Evolutionary conservation across 78 protist species (phyloP).

Genomic region (Blattamonas nauphoetae): DNA sequence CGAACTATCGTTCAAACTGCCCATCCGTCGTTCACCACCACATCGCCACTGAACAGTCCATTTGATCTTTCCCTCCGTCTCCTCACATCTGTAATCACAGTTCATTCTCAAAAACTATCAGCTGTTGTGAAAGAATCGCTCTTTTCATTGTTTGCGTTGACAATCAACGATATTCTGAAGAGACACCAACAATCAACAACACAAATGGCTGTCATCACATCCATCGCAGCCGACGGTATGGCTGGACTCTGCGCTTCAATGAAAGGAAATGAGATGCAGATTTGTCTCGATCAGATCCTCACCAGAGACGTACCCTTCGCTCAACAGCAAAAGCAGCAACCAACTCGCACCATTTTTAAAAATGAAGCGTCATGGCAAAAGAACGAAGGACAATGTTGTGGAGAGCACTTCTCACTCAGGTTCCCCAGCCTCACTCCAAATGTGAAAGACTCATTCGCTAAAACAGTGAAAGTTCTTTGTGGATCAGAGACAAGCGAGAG

Average conservation of each 20-base stretch:
- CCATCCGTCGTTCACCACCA: not conserved
- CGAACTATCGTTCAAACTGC: not conserved
- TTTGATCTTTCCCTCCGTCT: not conserved
- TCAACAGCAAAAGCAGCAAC: too few species aligned
- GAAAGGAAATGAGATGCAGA: not conserved
- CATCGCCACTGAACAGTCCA: not conserved
- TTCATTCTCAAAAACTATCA: not conserved
- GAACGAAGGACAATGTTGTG: too few species aligned
- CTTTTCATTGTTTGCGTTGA: not conserved
- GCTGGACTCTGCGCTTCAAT: too few species aligned
- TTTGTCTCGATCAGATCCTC: not conserved
- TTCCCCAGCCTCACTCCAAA: too few species aligned
- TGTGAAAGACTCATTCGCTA: too few species aligned
- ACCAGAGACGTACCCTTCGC: not conserved
- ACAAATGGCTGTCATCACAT: not conserved
- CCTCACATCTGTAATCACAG: not conserved
- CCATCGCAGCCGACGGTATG: not conserved
- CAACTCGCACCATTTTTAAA: too few species aligned
- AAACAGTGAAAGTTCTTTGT: too few species aligned
- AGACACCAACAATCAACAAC: not conserved
- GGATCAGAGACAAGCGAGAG: too few species aligned
- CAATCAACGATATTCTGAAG: not conserved
- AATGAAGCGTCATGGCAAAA: too few species aligned
- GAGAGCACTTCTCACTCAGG: too few species aligned
- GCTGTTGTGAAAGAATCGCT: not conserved